Conservation (phyloP, 2,329 filamentous ascomycete genomes). For the Colletotrichum musicola region DNA sequence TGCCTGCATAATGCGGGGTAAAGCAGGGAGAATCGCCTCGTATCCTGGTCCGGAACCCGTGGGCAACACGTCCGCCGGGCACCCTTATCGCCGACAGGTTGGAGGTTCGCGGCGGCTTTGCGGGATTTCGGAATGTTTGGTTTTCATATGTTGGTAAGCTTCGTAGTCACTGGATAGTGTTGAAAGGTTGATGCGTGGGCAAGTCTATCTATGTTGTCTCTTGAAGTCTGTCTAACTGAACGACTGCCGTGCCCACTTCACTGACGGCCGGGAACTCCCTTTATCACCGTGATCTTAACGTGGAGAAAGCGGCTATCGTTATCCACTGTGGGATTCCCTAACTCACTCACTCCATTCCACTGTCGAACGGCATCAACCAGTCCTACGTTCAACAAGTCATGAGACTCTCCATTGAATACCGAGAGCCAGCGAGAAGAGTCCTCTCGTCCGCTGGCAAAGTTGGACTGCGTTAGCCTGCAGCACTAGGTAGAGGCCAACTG, state of each 20-base stretch:
- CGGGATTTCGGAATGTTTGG: constrained; percentile 18
- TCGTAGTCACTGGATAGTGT: no score
- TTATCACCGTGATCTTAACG: background rate
- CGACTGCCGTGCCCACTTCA: no score
- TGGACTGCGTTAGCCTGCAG: background rate
- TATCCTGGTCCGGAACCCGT: constrained; percentile 10
- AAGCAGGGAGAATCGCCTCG: background rate
- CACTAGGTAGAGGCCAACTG: no score
- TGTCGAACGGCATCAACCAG: no score
- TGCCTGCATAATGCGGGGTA: constrained; percentile 28
- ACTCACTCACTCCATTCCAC: no score
- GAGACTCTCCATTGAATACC: background rate
- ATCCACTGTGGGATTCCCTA: background rate
- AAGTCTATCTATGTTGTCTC: no score
- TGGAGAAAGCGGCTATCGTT: background rate
- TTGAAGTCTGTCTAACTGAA: no score
- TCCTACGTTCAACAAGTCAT: no score
- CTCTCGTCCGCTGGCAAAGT: background rate
- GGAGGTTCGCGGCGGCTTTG: background rate
- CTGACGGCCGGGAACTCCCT: background rate
- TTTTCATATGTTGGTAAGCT: background rate
- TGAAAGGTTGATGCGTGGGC: no score
- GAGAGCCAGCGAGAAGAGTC: background rate
- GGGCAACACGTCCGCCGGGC: background rate
- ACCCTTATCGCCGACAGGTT: constrained; percentile 20